Evolutionary conservation across 192 early-diverging fungal genomes (phyloP), one percentile per base, ranked within the genome.

Genomic region (Podila clonocystis): DNA sequence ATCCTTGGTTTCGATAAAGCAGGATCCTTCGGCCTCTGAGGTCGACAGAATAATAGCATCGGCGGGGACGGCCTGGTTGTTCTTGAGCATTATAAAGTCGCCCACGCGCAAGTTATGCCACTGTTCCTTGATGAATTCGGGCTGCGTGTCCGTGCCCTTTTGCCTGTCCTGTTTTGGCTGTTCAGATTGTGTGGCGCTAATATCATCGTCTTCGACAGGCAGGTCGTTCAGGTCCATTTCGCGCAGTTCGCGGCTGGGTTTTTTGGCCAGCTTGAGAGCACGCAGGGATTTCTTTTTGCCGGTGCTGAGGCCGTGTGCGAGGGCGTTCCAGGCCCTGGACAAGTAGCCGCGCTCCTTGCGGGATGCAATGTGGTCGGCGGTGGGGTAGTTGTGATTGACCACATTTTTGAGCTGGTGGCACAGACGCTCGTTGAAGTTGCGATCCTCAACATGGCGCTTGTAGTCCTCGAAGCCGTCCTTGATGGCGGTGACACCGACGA

Each of bases 1-100:
- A 79, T 97, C 96, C 75, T 95, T 97, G 8, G 97, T 99, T 82
- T 98, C 97, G 22, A 97, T 89, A 77, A 92, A 97, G 73, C 94
- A 96, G 13, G 89, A 74, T 17, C 87, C 88, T 52, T 95, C 93
- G 6, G 88, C 88, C 50, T 95, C 93, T 8, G 91, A 91, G 5
- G 95, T 93, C 4, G 95, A 88, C 33, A 97, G 72, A 48, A 97
- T 86, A 29, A 97, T 83, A 36, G 95, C 85, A 68, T 97, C 96
- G 0, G 96, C 94, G 0, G 96, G 96, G 20, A 95, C 90, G 8
- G 88, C 86, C 67, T 97, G 94, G 70, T 93, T 91, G 69, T 95
- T 95, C 45, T 87, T 83, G 58, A 97, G 88, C 49, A 91, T 87
- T 28, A 97, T 86, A 85, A 97, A 92, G 79, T 99, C 97, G 20